Evolutionary conservation across 192 early-diverging fungal species (phyloP).

Genomic region (Funneliformis mosseae): DNA sequence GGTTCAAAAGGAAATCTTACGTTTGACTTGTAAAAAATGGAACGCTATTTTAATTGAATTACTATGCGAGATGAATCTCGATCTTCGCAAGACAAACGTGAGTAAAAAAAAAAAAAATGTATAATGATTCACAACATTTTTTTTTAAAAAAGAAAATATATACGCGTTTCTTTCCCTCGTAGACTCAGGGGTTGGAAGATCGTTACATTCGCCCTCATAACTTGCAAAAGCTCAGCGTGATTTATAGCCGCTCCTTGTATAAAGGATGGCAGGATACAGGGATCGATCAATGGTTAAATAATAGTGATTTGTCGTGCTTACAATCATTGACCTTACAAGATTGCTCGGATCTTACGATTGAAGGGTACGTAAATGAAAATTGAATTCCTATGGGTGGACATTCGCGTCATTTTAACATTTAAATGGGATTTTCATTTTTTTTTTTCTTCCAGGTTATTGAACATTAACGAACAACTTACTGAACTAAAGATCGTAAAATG

Average conservation of each 20-base stretch:
- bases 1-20: not conserved
- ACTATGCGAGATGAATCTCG: not conserved
- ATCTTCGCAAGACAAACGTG: not conserved
- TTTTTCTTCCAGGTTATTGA: not conserved
- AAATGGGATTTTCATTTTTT: not conserved
- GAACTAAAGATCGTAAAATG: not conserved
- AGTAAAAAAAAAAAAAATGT: not conserved
- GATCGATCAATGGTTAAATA: not conserved
- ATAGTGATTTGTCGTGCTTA: not conserved
- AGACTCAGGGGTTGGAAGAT: not conserved
- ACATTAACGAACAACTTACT: not conserved
- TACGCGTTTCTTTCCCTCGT: too few relatives aligned
- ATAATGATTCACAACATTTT: not conserved
- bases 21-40: not conserved
- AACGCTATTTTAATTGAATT: not conserved
- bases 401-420: not conserved
- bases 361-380: constrained; percentile 2
- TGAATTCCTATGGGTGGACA: not conserved
- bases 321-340: not conserved
- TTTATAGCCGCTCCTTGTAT: too few relatives aligned
- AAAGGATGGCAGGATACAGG: too few relatives aligned
- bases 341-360: not conserved
- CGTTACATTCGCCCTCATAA: too few relatives aligned
- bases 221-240: too few relatives aligned
- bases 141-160: not conserved